phyloP scores from a whole-genome alignment of 2,329 filamentous ascomycete species.

The Aspergillus flavus region DNA sequence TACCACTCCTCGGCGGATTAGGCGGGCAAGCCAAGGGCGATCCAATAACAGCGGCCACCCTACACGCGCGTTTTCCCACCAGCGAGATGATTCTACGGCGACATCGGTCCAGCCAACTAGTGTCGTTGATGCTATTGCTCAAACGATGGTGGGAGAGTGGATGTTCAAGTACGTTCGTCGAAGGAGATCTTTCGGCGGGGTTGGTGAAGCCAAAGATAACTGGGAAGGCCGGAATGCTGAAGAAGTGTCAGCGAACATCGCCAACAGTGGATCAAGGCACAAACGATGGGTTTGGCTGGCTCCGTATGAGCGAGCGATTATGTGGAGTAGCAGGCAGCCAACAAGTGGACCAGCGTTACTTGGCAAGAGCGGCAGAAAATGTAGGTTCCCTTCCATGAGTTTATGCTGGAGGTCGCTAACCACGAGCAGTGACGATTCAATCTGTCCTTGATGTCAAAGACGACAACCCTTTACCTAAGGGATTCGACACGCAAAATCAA shows the following conservation, averaged over 20 bases:
- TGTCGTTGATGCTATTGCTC: conserved; percentile 94
- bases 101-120: conserved; percentile 69
- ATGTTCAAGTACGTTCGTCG: conserved; percentile 59
- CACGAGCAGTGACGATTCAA: conserved; percentile 76
- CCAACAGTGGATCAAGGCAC: conserved; percentile 70
- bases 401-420: conserved; percentile 14
- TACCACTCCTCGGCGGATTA: conserved; percentile 49
- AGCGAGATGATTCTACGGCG: conserved; percentile 54
- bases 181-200: conserved; percentile 75
- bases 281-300: conserved; percentile 99
- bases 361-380: conserved; percentile 91
- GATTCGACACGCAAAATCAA: conserved; percentile 54
- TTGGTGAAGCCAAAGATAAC: conserved; percentile 52
- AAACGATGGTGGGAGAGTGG: conserved; percentile 93
- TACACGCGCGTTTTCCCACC: conserved; percentile 33
- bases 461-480: conserved; percentile 81
- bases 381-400: conserved; percentile 60
- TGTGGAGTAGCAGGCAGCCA: conserved; percentile 98
- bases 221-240: conserved; percentile 62
- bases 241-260: conserved; percentile 71
- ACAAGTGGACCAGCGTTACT: conserved; percentile 82
- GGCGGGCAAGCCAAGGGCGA: conserved; percentile 27
- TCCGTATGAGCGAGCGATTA: conserved; percentile 91
- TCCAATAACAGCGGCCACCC: conserved; percentile 26
- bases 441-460: conserved; percentile 97